A percentile compares a stretch with the other conserved stretches of the same genome.
phyloP scores from a whole-genome alignment of 306 rosid genomes.

The Phaseolus lunatus region DNA sequence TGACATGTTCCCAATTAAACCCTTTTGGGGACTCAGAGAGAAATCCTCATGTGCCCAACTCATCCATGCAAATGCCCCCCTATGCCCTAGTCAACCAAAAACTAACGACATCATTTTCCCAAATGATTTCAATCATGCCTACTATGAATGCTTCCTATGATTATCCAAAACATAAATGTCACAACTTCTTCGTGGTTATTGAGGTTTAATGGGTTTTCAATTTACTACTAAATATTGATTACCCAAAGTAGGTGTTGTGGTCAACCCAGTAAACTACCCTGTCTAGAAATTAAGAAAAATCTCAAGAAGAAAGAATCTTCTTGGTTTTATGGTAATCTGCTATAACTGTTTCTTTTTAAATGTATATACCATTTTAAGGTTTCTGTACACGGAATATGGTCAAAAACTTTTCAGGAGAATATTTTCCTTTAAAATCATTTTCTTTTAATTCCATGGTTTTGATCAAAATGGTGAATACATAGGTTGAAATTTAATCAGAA shows the following conservation, averaged over 20 bases:
- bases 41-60: conserved; percentile 47
- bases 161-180: neutral
- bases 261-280: conserved; percentile 33
- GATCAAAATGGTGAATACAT: neutral
- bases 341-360: conserved; percentile 32
- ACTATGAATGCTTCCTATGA: conserved; percentile 37
- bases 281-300: conserved; percentile 11
- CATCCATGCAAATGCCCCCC: conserved; percentile 13
- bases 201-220: conserved; percentile 26
- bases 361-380: conserved; percentile 36
- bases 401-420: conserved; percentile 13
- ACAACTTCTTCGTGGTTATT: neutral
- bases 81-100: conserved; percentile 43
- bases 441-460: neutral
- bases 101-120: conserved; percentile 32
- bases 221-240: conserved; percentile 12
- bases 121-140: conserved; percentile 48
- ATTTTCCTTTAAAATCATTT: neutral
- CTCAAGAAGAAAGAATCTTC: conserved; percentile 43
- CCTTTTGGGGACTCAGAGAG: conserved; percentile 42
- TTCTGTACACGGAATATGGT: conserved; percentile 7
- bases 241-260: neutral
- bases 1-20: conserved; percentile 46
- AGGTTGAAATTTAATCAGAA: neutral
- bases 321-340: conserved; percentile 20